Evolutionary conservation across 441 rosid species (phyloP).

Genomic region (Jatropha multifida): DNA sequence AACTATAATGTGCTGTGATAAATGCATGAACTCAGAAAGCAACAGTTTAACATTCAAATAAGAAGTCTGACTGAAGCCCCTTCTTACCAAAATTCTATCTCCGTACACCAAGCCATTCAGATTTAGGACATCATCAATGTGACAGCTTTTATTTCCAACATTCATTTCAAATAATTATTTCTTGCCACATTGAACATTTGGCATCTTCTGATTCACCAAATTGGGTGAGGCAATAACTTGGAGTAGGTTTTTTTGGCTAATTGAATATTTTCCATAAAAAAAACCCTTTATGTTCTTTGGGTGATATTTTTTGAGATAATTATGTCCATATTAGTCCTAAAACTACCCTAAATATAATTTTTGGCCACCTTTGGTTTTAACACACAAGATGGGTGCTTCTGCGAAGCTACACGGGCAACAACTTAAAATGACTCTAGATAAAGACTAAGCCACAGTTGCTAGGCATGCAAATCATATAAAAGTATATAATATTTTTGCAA

Average conservation of each 20-base stretch:
- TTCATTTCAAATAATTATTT: too few relatives aligned
- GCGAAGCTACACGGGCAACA: neutral
- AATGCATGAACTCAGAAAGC: neutral
- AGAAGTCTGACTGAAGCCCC: neutral
- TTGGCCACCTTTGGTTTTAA: neutral
- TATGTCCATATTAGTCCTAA: neutral
- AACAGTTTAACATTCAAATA: neutral
- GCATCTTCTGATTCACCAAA: neutral
- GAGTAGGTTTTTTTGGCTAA: neutral
- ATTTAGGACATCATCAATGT: neutral
- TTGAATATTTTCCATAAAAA: neutral
- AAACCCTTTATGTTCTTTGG: neutral
- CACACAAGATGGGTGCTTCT: neutral
- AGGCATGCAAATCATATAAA: neutral
- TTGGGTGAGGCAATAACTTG: neutral
- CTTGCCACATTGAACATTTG: neutral
- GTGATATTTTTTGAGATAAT: neutral
- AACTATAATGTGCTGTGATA: too few relatives aligned
- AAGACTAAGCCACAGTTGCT: neutral
- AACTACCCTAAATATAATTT: neutral
- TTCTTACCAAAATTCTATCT: neutral
- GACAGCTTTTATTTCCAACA: neutral
- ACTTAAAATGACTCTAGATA: neutral
- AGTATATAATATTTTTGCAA: neutral
- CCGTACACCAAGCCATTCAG: neutral